Conservation (phyloP, 2,329 filamentous ascomycete species). For the Pseudogymnoascus sp. region DNA sequence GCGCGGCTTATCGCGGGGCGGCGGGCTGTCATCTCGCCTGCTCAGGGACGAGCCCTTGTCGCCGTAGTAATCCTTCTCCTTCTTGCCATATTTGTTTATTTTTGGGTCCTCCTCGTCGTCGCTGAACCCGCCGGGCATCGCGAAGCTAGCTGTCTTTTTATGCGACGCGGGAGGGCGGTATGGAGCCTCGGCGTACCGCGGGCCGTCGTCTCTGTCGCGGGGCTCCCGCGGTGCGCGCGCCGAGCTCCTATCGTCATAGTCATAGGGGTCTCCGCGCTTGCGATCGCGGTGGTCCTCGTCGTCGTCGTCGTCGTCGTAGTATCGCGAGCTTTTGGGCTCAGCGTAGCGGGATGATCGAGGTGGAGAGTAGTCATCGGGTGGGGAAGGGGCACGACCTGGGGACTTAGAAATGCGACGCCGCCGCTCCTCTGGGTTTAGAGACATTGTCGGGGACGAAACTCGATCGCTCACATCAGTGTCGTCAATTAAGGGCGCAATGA, state of each 20-base stretch:
- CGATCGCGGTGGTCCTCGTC: background rate
- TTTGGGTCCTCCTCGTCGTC: background rate
- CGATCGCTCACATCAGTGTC: background rate
- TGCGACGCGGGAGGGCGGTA: background rate
- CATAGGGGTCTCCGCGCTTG: conserved; percentile 1
- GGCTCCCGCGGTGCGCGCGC: background rate
- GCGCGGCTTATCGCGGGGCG: background rate
- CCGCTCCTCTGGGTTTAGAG: conserved; percentile 5
- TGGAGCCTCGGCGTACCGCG: conserved; percentile 3
- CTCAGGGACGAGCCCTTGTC: background rate
- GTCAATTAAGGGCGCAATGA: conserved; percentile 2
- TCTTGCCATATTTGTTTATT: background rate
- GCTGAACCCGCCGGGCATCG: conserved; percentile 4
- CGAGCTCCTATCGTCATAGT: background rate
- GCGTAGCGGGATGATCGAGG: background rate
- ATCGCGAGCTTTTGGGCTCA: conserved; percentile 4
- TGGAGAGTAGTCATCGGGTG: background rate
- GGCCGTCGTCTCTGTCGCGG: conserved; percentile 6
- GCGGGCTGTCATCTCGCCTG: background rate
- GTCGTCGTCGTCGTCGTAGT: conserved; percentile 1
- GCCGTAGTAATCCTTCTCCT: background rate
- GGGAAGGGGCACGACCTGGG: background rate
- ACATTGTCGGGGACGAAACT: conserved; percentile 5
- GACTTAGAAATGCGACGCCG: background rate
- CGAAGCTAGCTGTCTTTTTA: conserved; percentile 1